Base-by-base conservation (phyloP, 2,329 filamentous ascomycete genomes). In the Metarhizium robertsii region DNA sequence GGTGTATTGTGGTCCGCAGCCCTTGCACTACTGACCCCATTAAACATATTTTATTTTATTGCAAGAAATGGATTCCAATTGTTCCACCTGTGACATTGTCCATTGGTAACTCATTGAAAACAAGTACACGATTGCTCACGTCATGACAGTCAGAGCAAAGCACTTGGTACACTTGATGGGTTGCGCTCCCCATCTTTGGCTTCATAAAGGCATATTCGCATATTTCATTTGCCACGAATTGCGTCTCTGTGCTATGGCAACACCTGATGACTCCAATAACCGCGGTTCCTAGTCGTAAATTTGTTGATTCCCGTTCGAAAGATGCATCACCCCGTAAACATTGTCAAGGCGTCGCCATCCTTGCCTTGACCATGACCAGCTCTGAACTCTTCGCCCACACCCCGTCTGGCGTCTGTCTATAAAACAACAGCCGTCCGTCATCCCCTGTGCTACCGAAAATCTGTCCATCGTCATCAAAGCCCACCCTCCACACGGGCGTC, bases 371-470 rank as follows among this genome's bases (percentile, higher is more conserved):
- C 69, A 84, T 79, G 38, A 75, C 75, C 60, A 85, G 66, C 69
- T 84, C 80, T 0, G 79, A 79, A 63, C 80, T 84, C 68, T 82
- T 81, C 0, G 76, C 77, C 81, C 81, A 85, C 8, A 71, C 64
- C 0, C 81, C 81, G 56, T 78, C 77, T 0, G 81, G 79, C 46
- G 73, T 76, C 68, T 85, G 81, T 14, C 83, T 76, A 65, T 83
- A 86, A 58, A 83, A 81, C 62, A 84, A 70, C 57, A 86, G 65
- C 66, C 77, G 81, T 11, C 87, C 88, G 67, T 92, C 87, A 60
- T 92, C 88, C 3, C 88, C 88, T 1, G 87, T 88, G 45, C 85
- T 87, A 1, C 88, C 84, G 7, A 92, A 73, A 13, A 92, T 79
- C 67, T 90, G 86, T 4, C 87, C 87, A 73, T 83, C 77, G 54